Evolutionary conservation across 495 filamentous ascomycete species (phyloP), one percentile per base, ranked within the genome.

Genomic region (Neurospora intermedia): DNA sequence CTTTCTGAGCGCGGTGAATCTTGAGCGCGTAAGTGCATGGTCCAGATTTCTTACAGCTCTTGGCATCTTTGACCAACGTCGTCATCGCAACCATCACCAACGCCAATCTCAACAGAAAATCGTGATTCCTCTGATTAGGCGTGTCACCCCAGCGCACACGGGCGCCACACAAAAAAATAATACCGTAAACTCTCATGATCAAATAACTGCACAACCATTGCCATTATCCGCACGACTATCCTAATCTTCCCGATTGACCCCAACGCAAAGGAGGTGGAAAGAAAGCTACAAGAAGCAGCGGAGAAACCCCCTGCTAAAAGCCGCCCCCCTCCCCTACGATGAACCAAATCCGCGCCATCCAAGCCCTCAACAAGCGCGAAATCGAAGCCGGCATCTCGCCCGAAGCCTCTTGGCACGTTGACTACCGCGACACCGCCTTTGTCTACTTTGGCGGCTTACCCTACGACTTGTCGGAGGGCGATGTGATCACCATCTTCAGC

Each of bases 401-500:
- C 43, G 88, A 92, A 81, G 96, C 92, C 69, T 98, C 96, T 73
- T 99, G 96, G 96, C 96, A 99, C 81, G 89, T 91, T 78, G 96
- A 99, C 84, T 98, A 97, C 82, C 91, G 92, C 81, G 95, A 98
- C 85, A 97, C 96, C 15, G 96, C 96, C 74, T 99, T 95, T 82
- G 86, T 99, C 79, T 96, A 96, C 85, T 94, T 98, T 72, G 96
- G 96, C 76, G 96, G 96, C 40, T 88, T 99, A 69, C 94, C 94
- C 11, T 97, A 92, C 81, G 93, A 97, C 76, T 87, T 99, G 27
- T 93, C 93, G 59, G 96, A 99, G 82, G 96, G 96, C 77, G 96
- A 99, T 82, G 89, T 99, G 74, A 88, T 98, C 74, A 93, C 95
- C 38, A 96, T 99, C 72, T 99, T 98, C 87, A 97, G 93, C 38